A percentile compares a stretch with the other conserved stretches of the same genome.
Evolutionary conservation across 352 stramenopile genomes (phyloP).

Genomic region (Phytophthora uliginosa): DNA sequence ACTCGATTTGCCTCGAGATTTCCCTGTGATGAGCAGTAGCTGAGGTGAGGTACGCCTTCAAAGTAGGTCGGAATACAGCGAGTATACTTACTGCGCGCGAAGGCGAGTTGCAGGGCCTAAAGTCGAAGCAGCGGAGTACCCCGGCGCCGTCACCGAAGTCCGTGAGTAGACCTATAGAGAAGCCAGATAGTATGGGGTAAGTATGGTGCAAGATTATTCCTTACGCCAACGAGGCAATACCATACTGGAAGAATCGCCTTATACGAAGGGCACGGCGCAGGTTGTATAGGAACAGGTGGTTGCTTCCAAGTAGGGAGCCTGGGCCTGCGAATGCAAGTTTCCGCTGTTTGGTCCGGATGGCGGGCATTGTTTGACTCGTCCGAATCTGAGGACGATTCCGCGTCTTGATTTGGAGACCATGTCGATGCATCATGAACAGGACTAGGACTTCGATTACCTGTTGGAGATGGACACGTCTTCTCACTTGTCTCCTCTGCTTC

Average conservation of each 20-base stretch:
- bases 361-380: constrained; percentile 4
- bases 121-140: constrained; percentile 9
- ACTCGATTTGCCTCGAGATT: constrained; percentile 16
- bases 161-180: constrained; percentile 13
- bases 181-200: neutral
- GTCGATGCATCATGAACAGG: constrained; percentile 6
- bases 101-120: constrained; percentile 24
- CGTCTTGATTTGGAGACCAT: constrained; percentile 14
- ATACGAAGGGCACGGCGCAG: constrained; percentile 56
- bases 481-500: constrained; percentile 7
- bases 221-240: neutral
- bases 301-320: constrained; percentile 68
- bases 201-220: neutral
- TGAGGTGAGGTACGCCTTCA: constrained; percentile 3
- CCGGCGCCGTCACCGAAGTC: constrained; percentile 7
- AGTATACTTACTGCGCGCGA: constrained; percentile 31
- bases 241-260: constrained; percentile 63
- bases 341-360: neutral
- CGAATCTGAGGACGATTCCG: constrained; percentile 17
- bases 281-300: constrained; percentile 65
- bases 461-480: neutral
- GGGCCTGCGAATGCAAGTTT: neutral
- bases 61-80: neutral
- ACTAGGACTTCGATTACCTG: constrained; percentile 6
- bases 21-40: constrained; percentile 12